phyloP scores from a whole-genome alignment of 352 stramenopile genomes.

The Thraustotheca clavata region DNA sequence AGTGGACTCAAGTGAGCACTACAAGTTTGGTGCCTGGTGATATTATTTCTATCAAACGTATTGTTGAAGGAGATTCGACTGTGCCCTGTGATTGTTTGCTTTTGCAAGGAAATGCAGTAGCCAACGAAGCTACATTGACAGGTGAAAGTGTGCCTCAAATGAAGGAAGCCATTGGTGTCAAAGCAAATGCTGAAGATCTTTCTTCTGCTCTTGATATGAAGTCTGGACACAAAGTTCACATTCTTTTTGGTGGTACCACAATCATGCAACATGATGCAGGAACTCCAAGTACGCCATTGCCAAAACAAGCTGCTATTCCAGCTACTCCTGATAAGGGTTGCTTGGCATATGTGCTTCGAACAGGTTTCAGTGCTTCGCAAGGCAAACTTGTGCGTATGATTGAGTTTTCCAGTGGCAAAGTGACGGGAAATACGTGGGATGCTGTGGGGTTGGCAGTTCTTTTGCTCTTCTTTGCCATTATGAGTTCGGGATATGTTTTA shows the following conservation, averaged over 20 bases:
- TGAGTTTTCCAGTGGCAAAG: conserved; percentile 95
- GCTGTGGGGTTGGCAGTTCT: conserved; percentile 94
- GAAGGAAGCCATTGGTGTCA: conserved; percentile 89
- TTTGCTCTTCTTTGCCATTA: conserved; percentile 95
- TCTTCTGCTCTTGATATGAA: conserved; percentile 79
- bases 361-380: conserved; percentile 96
- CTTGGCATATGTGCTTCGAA: conserved; percentile 92
- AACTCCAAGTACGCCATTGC: conserved; percentile 20
- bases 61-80: conserved; percentile 66
- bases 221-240: conserved; percentile 78
- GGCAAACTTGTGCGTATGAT: conserved; percentile 98
- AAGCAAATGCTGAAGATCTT: conserved; percentile 68
- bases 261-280: conserved; percentile 78
- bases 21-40: conserved; percentile 90
- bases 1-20: conserved; percentile 78
- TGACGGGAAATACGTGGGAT: conserved; percentile 92
- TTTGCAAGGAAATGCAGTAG: conserved; percentile 89
- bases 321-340: conserved; percentile 86
- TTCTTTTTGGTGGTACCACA: conserved; percentile 91
- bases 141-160: conserved; percentile 97
- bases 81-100: conserved; percentile 95
- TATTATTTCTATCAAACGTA: conserved; percentile 88
- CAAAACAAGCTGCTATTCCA: conserved; percentile 45
- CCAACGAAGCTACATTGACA: conserved; percentile 99
- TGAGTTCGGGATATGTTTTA: conserved; percentile 93